Conservation (phyloP, 805 yeast species). For the Tetrapisispora fleetii region DNA sequence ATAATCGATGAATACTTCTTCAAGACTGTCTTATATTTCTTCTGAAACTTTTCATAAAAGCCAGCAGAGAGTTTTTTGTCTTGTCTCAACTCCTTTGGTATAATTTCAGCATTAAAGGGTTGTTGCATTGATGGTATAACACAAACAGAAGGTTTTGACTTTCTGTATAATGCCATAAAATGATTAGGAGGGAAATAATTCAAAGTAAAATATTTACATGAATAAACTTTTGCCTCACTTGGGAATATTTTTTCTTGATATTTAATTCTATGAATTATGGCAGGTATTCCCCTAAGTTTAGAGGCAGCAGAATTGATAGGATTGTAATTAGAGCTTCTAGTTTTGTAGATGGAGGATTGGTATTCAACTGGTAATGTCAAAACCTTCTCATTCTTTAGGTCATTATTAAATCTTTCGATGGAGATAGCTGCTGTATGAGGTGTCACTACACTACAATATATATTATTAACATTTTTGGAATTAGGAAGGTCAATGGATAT, state of each 20-base stretch:
- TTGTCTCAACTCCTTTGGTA: neutral
- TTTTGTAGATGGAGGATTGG: neutral
- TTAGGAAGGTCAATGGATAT: neutral
- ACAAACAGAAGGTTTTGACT: conserved; percentile 23
- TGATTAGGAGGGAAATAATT: conserved; percentile 24
- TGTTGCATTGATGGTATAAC: conserved; percentile 12
- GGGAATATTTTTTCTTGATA: conserved; percentile 6
- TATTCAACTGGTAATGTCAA: conserved; percentile 7
- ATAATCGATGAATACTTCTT: conserved; percentile 6
- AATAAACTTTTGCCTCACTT: conserved; percentile 13
- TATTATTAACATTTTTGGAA: neutral
- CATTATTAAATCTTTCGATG: neutral
- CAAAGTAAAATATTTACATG: conserved; percentile 16
- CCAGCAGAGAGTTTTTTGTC: neutral
- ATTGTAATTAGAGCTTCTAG: neutral
- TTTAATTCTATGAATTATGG: conserved; percentile 7
- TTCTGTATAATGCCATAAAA: conserved; percentile 21
- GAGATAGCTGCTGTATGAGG: neutral
- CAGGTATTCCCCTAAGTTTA: neutral
- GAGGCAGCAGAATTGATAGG: conserved; percentile 1
- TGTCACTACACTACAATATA: neutral
- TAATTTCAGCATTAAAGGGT: conserved; percentile 11
- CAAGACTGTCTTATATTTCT: neutral
- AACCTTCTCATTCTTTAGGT: neutral
- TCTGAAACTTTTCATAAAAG: neutral